Evolutionary conservation across 2,329 filamentous ascomycete genomes (phyloP), one percentile per base, ranked within the genome.

Genomic region (Aspergillus floridensis): DNA sequence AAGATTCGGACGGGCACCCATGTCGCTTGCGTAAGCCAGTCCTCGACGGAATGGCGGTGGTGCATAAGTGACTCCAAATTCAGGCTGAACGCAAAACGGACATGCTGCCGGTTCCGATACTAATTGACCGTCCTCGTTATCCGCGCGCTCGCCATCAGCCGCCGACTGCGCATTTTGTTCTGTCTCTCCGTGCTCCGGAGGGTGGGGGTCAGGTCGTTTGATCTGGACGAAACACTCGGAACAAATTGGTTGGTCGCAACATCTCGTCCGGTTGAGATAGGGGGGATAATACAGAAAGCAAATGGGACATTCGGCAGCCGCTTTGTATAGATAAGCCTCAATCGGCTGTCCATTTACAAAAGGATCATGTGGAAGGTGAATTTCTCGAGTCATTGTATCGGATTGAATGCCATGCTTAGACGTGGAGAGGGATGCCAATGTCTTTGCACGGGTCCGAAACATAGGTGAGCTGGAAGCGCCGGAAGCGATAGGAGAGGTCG

Each of bases 141-240:
- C 71, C 57, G 76, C 64, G 49, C 75, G 67, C 47, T 75, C 70
- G 29, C 76, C 72, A 46, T 72, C 68, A 3, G 67, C 57, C 24
- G 66, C 63, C 16, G 65, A 56, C 6, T 74, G 68, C 44, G 73
- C 68, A 63, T 76, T 77, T 8, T 77, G 72, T 58, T 82, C 79
- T 49, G 72, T 63, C 52, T 79, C 75, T 29, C 84, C 83, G 70
- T 95, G 91, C 72, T 96, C 91, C 1, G 92, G 91, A 44, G 92
- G 86, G 73, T 97, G 91, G 10, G 92, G 93, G 65, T 99, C 93
- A 4, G 92, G 88, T 47, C 95, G 86, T 74, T 97, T 98, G 73
- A 99, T 99, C 75, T 99, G 95, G 4, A 99, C 95, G 70, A 99
- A 99, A 75, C 95, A 99, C 78, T 99, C 95, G 47, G 93, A 98